A percentile compares a stretch with the other conserved stretches of the same genome.
Evolutionary conservation across 208 protist species (phyloP).

Genomic region (Wallacemonas sp.): DNA sequence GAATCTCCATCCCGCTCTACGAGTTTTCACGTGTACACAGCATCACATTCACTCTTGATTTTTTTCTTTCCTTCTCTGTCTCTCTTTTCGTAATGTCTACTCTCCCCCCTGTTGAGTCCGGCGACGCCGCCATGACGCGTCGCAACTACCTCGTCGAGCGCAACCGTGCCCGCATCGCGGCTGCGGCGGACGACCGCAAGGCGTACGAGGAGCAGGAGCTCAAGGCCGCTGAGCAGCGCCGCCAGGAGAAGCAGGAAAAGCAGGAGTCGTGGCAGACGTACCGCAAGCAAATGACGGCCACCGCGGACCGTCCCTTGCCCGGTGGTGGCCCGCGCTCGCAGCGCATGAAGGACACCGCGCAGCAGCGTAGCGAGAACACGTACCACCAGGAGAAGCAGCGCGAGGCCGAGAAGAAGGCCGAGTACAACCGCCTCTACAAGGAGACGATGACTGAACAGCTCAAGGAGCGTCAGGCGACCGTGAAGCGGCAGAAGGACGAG

Average conservation of each 20-base stretch:
- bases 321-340: slow-evolving; percentile 56
- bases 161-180: slow-evolving; percentile 62
- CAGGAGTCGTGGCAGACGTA: slow-evolving; percentile 48
- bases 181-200: slow-evolving; percentile 55
- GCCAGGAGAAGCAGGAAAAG: slow-evolving; percentile 46
- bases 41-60: not conserved
- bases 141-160: slow-evolving; percentile 80
- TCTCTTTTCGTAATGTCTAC: slow-evolving; percentile 22
- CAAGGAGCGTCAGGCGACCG: slow-evolving; percentile 47
- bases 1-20: too few relatives aligned
- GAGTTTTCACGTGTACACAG: not conserved
- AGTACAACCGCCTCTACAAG: slow-evolving; percentile 64
- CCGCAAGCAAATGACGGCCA: slow-evolving; percentile 13
- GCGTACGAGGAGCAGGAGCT: slow-evolving; percentile 67
- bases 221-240: slow-evolving; percentile 39
- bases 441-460: slow-evolving; percentile 67
- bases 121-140: slow-evolving; percentile 63
- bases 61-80: not conserved
- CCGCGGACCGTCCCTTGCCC: slow-evolving; percentile 47
- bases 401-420: slow-evolving; percentile 60
- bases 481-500: slow-evolving; percentile 42
- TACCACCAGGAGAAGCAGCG: slow-evolving; percentile 55
- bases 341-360: slow-evolving; percentile 29
- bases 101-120: slow-evolving; percentile 62
- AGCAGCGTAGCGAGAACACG: slow-evolving; percentile 35